Base-by-base conservation (phyloP, 2,329 filamentous ascomycete species). In the Ascochyta rabiei region DNA sequence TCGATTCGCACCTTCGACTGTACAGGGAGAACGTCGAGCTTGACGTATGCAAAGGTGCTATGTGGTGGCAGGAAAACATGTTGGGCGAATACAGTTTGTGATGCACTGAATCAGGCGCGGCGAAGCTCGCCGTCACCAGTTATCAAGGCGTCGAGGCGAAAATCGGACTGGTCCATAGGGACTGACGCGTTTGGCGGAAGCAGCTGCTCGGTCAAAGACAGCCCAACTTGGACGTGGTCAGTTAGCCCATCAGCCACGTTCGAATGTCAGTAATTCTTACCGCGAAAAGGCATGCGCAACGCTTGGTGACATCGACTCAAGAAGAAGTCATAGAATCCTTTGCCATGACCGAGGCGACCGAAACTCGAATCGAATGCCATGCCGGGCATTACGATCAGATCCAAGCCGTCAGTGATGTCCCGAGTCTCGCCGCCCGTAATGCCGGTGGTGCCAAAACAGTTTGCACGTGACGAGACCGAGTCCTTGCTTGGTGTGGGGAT, bases 321-420 rank as follows among this genome's bases (percentile, higher is more conserved):
- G 75, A 96, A 99, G 75, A 87, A 89, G 79, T 99, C 95, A 80
- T 99, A 99, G 78, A 96, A 99, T 28, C 95, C 95, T 75, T 91
- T 96, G 52, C 95, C 95, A 75, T 99, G 95, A 35, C 95, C 95
- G 18, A 98, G 82, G 65, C 95, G 84, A 63, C 88, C 85, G 57
- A 95, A 83, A 12, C 78, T 79, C 3, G 80, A 80, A 73, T 97
- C 93, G 75, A 99, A 99, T 3, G 91, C 93, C 68, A 99, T 90
- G 12, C 93, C 95, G 1, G 95, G 95, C 81, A 98, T 85, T 24
- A 99, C 82, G 60, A 99, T 89, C 62, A 99, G 76, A 74, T 99
- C 93, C 37, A 99, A 80, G 8, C 83, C 83, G 24, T 53, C 31
- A 16, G 54, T 58, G 28, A 50, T 55, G n/a, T 35, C 37, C 2